A percentile compares a stretch with the other conserved stretches of the same genome.
Conservation (phyloP, 805 yeast species). For the Hanseniaspora opuntiae region DNA sequence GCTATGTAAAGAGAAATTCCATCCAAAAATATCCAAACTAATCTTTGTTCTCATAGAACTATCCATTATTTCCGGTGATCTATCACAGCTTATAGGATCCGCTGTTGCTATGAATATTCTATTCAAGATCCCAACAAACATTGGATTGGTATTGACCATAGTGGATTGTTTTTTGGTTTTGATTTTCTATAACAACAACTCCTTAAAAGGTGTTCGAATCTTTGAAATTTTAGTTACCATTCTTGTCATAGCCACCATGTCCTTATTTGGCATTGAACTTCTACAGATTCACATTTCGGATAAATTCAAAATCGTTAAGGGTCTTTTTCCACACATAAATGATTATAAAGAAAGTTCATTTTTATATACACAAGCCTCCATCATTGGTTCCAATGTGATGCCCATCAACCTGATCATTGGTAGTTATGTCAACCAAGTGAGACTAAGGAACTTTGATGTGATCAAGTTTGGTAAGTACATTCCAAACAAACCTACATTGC, state of each 20-base stretch:
- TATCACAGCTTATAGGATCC: constrained; percentile 96
- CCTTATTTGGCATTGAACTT: constrained; percentile 71
- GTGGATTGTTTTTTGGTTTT: constrained; percentile 75
- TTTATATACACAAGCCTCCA: constrained; percentile 65
- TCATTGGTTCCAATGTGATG: constrained; percentile 90
- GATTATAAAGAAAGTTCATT: constrained; percentile 47
- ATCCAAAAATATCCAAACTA: constrained; percentile 15
- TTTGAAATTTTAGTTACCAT: constrained; percentile 73
- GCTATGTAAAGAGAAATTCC: constrained; percentile 56
- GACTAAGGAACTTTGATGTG: constrained; percentile 64
- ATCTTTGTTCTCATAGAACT: constrained; percentile 71
- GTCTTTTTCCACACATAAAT: constrained; percentile 45
- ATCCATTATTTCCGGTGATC: constrained; percentile 88
- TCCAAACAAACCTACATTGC: constrained; percentile 56
- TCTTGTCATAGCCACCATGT: constrained; percentile 67
- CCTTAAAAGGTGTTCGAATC: constrained; percentile 58
- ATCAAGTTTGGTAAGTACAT: constrained; percentile 34
- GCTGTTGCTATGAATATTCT: constrained; percentile 83
- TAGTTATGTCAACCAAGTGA: constrained; percentile 75
- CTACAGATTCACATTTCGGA: constrained; percentile 46
- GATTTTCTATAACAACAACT: constrained; percentile 66
- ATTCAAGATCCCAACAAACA: constrained; percentile 61
- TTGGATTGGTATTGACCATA: constrained; percentile 75
- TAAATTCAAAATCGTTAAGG: constrained; percentile 51
- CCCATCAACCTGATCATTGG: constrained; percentile 85